Conservation (phyloP, 768 basidiomycete genomes). For the Leucocoprinus birnbaumii region DNA sequence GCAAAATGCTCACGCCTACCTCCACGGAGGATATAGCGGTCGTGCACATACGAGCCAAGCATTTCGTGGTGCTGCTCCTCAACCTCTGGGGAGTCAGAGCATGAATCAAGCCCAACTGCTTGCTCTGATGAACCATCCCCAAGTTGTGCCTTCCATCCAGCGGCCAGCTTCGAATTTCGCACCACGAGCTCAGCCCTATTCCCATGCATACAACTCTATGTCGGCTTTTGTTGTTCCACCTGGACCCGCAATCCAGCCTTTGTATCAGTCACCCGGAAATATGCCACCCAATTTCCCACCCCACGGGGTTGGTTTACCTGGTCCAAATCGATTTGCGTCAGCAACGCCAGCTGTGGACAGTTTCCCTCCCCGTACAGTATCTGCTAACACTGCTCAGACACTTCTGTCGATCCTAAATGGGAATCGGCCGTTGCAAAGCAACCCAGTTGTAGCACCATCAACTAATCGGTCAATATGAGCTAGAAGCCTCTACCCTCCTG, state of each 20-base stretch:
- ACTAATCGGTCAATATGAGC: constrained; percentile 4
- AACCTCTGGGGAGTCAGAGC: constrained; percentile 36
- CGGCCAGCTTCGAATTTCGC: constrained; percentile 4
- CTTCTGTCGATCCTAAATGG: constrained; percentile 28
- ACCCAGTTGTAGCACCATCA: background rate
- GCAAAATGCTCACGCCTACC: constrained; percentile 11
- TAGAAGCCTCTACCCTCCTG: background rate
- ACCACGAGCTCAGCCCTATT: background rate
- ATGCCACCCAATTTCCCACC: background rate
- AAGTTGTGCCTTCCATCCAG: constrained; percentile 12
- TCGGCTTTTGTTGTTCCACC: background rate
- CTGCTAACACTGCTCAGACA: constrained; percentile 13
- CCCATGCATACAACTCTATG: background rate
- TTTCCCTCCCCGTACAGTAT: background rate
- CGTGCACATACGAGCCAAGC: constrained; percentile 48
- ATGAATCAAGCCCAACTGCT: constrained; percentile 53
- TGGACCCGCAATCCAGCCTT: background rate
- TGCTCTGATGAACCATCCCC: constrained; percentile 36
- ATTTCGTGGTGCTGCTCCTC: constrained; percentile 32
- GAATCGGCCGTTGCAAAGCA: constrained; percentile 13
- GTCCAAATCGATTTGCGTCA: constrained; percentile 1
- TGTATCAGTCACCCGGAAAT: background rate
- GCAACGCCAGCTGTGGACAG: constrained; percentile 10
- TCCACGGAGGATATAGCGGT: constrained; percentile 23
- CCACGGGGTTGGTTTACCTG: background rate